These are phyloP conservation scores for Fusarium mundagurra DNA, from an alignment of 2,329 filamentous ascomycete species.

Conservation along the genomic window DNA sequence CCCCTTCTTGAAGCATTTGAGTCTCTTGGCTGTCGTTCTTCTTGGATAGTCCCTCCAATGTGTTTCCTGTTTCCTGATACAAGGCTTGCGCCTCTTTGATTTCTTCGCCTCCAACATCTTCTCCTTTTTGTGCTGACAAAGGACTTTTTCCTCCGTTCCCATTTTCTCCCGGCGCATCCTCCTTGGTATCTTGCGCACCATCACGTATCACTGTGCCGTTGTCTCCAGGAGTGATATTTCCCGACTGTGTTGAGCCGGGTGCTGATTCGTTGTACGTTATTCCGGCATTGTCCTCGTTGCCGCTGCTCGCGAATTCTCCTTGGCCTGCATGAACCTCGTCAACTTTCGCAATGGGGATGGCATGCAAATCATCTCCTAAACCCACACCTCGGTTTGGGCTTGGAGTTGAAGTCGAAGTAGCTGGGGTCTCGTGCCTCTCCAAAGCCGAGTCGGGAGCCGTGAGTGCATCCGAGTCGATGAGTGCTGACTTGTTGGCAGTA, in stretches of 20 bases:
- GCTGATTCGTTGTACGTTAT: background rate
- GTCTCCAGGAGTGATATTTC: background rate
- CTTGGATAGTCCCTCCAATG: background rate
- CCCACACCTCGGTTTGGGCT: slow-evolving; percentile 13
- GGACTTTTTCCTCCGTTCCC: background rate
- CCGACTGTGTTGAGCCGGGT: background rate
- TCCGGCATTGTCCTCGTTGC: background rate
- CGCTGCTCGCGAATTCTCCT: background rate
- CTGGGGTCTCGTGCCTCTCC: slow-evolving; percentile 28
- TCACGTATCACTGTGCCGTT: slow-evolving; percentile 11
- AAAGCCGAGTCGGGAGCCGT: slow-evolving; percentile 12
- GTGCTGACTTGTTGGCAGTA: slow-evolving; percentile 23
- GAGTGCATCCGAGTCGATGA: slow-evolving; percentile 19
- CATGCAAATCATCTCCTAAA: background rate
- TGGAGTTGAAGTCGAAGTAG: slow-evolving; percentile 27
- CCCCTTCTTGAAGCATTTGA: background rate
- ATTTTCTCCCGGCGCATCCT: background rate
- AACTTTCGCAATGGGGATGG: background rate
- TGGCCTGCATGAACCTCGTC: background rate
- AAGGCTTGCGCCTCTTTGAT: slow-evolving; percentile 10
- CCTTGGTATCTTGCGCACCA: background rate
- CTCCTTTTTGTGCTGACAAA: background rate
- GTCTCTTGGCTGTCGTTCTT: slow-evolving; percentile 7
- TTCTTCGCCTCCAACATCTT: slow-evolving; percentile 9
- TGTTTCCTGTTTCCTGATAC: slow-evolving; percentile 2